phyloP scores from a whole-genome alignment of 148 eudicot genomes.

The Rhododendron griersonianum region DNA sequence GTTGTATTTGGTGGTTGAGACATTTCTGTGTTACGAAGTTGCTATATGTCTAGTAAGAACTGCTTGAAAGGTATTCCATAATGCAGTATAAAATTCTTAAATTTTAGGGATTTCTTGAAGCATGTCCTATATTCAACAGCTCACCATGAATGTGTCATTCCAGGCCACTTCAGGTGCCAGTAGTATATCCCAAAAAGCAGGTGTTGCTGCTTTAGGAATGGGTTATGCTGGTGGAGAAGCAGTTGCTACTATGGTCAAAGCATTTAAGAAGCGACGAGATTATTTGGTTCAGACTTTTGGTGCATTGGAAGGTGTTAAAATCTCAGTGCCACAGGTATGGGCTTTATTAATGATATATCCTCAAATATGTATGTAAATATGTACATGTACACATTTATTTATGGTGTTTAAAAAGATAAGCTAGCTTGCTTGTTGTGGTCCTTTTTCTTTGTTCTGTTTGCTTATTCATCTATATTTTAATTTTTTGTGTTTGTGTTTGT shows the following conservation, averaged over 20 bases:
- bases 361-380: neutral
- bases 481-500: too few relatives aligned
- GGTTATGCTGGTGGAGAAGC: constrained; percentile 89
- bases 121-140: neutral
- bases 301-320: constrained; percentile 78
- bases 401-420: neutral
- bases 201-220: constrained; percentile 86
- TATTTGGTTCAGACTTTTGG: constrained; percentile 64
- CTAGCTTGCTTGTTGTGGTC: neutral
- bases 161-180: constrained; percentile 88
- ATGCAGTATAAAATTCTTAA: too few relatives aligned
- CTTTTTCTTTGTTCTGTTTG: too few relatives aligned
- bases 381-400: neutral
- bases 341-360: neutral
- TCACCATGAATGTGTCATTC: constrained; percentile 10
- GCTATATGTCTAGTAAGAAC: neutral
- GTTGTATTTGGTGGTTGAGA: neutral
- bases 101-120: neutral
- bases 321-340: constrained; percentile 80
- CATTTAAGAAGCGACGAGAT: constrained; percentile 84
- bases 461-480: too few relatives aligned
- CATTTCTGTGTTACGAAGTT: neutral
- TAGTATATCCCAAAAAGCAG: constrained; percentile 91
- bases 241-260: constrained; percentile 81
- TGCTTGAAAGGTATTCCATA: neutral